These are phyloP conservation scores for Panicum virgatum DNA, from an alignment of 202 grass and related monocot species.

Conservation along the genomic window DNA sequence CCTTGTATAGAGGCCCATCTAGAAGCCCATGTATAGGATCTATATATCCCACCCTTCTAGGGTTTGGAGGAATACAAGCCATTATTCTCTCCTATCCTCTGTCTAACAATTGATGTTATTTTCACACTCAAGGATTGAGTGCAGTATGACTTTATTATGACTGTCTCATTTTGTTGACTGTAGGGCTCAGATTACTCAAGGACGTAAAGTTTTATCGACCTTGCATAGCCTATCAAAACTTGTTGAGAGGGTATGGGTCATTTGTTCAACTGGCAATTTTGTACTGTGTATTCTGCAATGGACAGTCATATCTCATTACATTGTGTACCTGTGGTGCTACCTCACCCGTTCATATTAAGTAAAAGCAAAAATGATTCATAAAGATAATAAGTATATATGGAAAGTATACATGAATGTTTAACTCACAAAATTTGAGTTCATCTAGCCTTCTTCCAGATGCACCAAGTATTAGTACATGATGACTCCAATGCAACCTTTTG, in stretches of 20 bases:
- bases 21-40: no score
- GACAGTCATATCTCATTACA: conserved; percentile 1
- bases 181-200: conserved; percentile 93
- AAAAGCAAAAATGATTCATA: conserved; percentile 15
- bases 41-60: no score
- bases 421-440: conserved; percentile 12
- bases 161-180: conserved; percentile 44
- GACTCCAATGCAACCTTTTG: neutral
- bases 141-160: conserved; percentile 26
- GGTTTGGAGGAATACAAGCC: no score
- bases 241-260: conserved; percentile 75
- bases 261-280: conserved; percentile 20
- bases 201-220: conserved; percentile 77
- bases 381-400: conserved; percentile 16
- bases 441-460: neutral
- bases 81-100: no score
- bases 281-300: conserved; percentile 13
- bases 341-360: neutral
- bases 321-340: neutral
- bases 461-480: neutral
- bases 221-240: conserved; percentile 87
- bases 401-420: neutral
- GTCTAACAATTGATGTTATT: no score
- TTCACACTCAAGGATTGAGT: conserved; percentile 5
- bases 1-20: no score